Conservation (phyloP, 2,329 filamentous ascomycete genomes). For the Penicillium sp. region DNA sequence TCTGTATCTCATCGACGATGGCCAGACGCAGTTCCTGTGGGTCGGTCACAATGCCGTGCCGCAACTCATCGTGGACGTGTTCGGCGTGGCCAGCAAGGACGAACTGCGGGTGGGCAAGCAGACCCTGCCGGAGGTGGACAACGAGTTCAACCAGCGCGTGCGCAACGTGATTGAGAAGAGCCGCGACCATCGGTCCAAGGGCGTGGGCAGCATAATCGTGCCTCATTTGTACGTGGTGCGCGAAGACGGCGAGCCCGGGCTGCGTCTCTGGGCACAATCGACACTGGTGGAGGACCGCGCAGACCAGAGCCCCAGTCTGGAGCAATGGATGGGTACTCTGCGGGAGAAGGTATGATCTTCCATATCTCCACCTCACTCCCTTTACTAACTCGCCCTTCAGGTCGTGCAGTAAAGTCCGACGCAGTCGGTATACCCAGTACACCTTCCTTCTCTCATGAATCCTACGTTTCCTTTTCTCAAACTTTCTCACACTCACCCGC, state of each 20-base stretch:
- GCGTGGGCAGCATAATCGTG: slow-evolving; percentile 88
- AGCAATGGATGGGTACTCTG: slow-evolving; percentile 87
- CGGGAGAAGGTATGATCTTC: slow-evolving; percentile 78
- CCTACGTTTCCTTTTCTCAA: slow-evolving; percentile 1
- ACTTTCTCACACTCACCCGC: slow-evolving; percentile 4
- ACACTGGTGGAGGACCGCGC: slow-evolving; percentile 91
- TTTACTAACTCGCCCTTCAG: slow-evolving; percentile 6
- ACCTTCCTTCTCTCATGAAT: slow-evolving; percentile 3
- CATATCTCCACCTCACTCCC: slow-evolving; percentile 10
- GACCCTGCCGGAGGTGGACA: slow-evolving; percentile 80
- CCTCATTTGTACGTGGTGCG: slow-evolving; percentile 91
- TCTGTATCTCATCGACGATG: slow-evolving; percentile 93
- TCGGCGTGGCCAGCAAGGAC: slow-evolving; percentile 78
- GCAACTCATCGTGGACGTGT: slow-evolving; percentile 84
- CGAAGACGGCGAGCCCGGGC: slow-evolving; percentile 90
- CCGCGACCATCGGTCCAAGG: slow-evolving; percentile 78
- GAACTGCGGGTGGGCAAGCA: slow-evolving; percentile 90
- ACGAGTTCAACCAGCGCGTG: slow-evolving; percentile 94
- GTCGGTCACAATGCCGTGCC: slow-evolving; percentile 89
- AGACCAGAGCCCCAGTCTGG: slow-evolving; percentile 87
- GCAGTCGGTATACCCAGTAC: background rate
- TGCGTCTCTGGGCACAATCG: slow-evolving; percentile 96
- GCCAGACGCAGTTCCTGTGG: slow-evolving; percentile 97
- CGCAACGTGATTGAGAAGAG: slow-evolving; percentile 90
- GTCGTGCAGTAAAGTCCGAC: slow-evolving; percentile 16